phyloP scores from a whole-genome alignment of 192 early-diverging fungal genomes.

The Coemansia sp. region DNA sequence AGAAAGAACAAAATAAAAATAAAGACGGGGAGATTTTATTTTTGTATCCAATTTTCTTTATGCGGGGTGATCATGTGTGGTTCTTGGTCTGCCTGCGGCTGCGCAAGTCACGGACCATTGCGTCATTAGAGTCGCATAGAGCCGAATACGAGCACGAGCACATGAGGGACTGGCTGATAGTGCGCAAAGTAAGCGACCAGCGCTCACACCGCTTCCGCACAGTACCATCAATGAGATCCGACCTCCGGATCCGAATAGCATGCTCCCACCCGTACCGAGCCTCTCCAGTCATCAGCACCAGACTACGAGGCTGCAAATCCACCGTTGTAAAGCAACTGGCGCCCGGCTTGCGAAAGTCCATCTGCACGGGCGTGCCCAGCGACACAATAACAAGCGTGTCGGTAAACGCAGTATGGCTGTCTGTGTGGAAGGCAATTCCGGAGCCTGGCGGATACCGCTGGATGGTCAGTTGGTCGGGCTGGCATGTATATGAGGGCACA shows the following conservation, averaged over 20 bases:
- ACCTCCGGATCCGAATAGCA: conserved; percentile 49
- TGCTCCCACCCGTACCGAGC: conserved; percentile 57
- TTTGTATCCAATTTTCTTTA: neutral
- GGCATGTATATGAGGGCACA: conserved; percentile 7
- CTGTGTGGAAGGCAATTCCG: conserved; percentile 58
- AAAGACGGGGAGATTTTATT: conserved; percentile 5
- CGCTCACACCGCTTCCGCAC: conserved; percentile 28
- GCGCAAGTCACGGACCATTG: conserved; percentile 15
- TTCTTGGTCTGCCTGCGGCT: neutral
- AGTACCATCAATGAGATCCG: conserved; percentile 39
- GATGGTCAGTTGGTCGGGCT: conserved; percentile 58
- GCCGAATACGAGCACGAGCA: conserved; percentile 23
- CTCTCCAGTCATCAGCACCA: conserved; percentile 53
- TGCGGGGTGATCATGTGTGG: neutral
- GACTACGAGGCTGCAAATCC: conserved; percentile 49
- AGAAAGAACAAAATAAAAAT: neutral
- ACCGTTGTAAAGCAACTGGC: conserved; percentile 9
- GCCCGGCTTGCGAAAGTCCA: conserved; percentile 55
- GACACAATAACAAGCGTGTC: conserved; percentile 42
- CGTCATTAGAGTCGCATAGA: conserved; percentile 23
- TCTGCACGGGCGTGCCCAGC: conserved; percentile 54
- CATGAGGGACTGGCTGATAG: conserved; percentile 7
- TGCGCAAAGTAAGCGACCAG: conserved; percentile 41
- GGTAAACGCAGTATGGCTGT: conserved; percentile 52
- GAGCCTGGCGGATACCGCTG: conserved; percentile 57